These are phyloP conservation scores for Phytopythium helicoides DNA, from an alignment of 352 stramenopile species.

Conservation along the genomic window DNA sequence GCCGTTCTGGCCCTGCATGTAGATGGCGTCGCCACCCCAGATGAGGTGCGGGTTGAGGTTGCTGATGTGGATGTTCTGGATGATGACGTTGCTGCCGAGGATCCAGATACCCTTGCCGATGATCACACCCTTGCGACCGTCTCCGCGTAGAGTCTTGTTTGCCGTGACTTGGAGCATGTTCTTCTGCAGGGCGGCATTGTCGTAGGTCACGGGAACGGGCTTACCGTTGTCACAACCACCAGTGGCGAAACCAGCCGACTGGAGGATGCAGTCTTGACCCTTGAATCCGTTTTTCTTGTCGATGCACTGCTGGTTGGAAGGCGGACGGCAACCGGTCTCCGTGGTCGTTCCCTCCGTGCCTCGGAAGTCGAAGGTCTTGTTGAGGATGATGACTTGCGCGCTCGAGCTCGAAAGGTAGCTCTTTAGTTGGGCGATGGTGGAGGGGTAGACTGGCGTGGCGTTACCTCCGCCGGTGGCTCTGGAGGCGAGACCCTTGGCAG, in stretches of 20 bases:
- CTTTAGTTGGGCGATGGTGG: slow-evolving; percentile 20
- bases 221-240: slow-evolving; percentile 36
- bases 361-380: slow-evolving; percentile 20
- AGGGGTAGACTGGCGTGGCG: slow-evolving; percentile 18
- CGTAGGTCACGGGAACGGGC: slow-evolving; percentile 35
- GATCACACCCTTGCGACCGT: slow-evolving; percentile 11
- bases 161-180: slow-evolving; percentile 14
- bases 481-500: slow-evolving; percentile 17
- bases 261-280: slow-evolving; percentile 25
- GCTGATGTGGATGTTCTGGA: slow-evolving; percentile 39
- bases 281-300: slow-evolving; percentile 24
- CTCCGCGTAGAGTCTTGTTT: slow-evolving; percentile 18
- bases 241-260: slow-evolving; percentile 40
- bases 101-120: slow-evolving; percentile 13
- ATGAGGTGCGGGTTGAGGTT: slow-evolving; percentile 36
- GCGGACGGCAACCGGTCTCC: slow-evolving; percentile 12
- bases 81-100: slow-evolving; percentile 26
- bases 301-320: slow-evolving; percentile 15
- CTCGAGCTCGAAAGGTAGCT: slow-evolving; percentile 11
- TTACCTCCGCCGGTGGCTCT: slow-evolving; percentile 13
- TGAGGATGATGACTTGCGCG: slow-evolving; percentile 11
- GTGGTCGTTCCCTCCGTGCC: slow-evolving; percentile 12
- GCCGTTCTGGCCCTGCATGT: slow-evolving; percentile 22
- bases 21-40: slow-evolving; percentile 35
- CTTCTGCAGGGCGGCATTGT: slow-evolving; percentile 13